Evolutionary conservation across 306 rosid genomes (phyloP), one percentile per base, ranked within the genome.

Genomic region (Casuarina equisetifolia): DNA sequence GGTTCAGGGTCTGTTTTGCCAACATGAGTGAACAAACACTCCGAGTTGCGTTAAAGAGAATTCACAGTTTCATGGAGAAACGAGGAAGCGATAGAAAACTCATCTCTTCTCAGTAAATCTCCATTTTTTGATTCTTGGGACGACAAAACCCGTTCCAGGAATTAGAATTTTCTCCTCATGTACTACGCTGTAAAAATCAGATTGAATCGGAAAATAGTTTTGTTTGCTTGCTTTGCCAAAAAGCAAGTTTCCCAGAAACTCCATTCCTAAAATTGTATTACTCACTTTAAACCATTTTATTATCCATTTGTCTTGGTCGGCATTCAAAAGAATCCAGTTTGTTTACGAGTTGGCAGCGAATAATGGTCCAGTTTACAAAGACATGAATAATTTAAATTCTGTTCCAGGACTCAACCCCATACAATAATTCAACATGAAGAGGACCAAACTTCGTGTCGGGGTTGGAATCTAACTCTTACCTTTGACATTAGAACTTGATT

Each of bases 1-100:
- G 98, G 98, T 95, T 95, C 77, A 85, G 98, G 79, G 98, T 95
- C 36, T 95, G 98, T 49, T 95, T 95, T 79, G 97, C 97, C 2
- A 95, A 95, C 42, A 95, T 92, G 97, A 92, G 82, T 44, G 92
- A 95, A 64, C 75, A 76, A 0, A 91, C 97, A 0, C 86, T 92
- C 12, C 86, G 88, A 62, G 80, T 95, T 38, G 97, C 98, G 17
- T 70, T 95, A 64, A 72, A 85, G n/a, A 88, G 98, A 72, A 82
- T 95, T 71, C 85, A 80, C 19, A 7, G 73, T 35, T 92, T 92
- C 86, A 74, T 91, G 90, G 85, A 80, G 25, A 19, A 80, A 74
- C 74, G 70, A 78, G 69, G 51, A 46, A 63, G 58, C 55, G 67
- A 64, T 53, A 44, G 35, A 75, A 74, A 44, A 6, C 15, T 46